Base-by-base conservation (phyloP, 495 filamentous ascomycete species). In the Xanthoparmelia taractica region DNA sequence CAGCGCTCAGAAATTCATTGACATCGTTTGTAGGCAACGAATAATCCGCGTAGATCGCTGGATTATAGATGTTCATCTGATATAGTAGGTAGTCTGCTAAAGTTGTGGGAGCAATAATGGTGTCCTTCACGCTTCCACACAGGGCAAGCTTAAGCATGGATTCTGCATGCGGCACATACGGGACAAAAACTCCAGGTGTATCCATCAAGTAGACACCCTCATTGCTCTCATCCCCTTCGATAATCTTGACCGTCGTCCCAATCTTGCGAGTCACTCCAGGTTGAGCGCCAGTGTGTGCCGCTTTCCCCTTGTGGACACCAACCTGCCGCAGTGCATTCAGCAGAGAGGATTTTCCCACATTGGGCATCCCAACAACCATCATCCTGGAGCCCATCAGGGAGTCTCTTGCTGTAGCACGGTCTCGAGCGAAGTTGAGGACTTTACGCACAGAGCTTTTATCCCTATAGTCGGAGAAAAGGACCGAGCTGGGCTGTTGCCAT, bases 341-440 rank as follows among this genome's bases (percentile, higher is more conserved):
- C 18, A 98, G 79, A 1, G 93, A 90, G 29, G 90, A 95, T 74
- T 98, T 85, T 25, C 83, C 94, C 0, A 94, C 89, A 74, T 98
- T 98, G 8, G 94, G 94, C 93, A 98, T 97, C 34, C 94, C 94
- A 23, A 97, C 92, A 1, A 97, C 83, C 72, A 98, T 80, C 60
- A 90, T 82, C 33, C 91, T 85, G 59, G 88, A 83, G 3, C 91
- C 91, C 10, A 82, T 82, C 11, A 92, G 73, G 38, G 79, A 82
- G 66, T 83, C 73, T 4, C 71, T 72, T 13, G 73, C 70, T 25
- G 68, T 60, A 37, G 80, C 76, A 62, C 80, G 75, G 38, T 76
- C 66, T 63, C 80, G 78, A 38, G 84, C 75, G 65, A 84, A 83
- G 65, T 76, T 70, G 54, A 91, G 77, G 63, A 91, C 79, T 29